Evolutionary conservation across 192 early-diverging fungal species (phyloP), one percentile per base, ranked within the genome.

Genomic region (Coemansia pectinata): DNA sequence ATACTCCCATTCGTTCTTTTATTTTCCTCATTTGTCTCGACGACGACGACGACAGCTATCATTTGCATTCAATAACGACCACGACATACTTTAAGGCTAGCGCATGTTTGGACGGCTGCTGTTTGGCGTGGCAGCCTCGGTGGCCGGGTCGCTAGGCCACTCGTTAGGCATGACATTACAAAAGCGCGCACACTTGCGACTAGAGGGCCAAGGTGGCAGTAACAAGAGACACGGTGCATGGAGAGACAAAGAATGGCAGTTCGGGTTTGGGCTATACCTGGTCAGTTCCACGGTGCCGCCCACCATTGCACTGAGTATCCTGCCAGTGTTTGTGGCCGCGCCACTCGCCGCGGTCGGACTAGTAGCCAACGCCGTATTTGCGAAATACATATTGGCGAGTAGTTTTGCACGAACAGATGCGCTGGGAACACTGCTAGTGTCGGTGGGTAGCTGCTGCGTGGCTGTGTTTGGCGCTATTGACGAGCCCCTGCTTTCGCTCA

Each of bases 281-380:
- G 63, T 87, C 40, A 88, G 90, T 45, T 91, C 90, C 36, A 87
- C 90, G 9, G 88, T 87, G 17, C 90, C 90, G 50, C 89, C 91
- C 0, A 78, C 87, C 7, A 87, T 93, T 38, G 87, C 92, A 0
- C 88, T 93, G 52, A 91, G 90, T 62, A 88, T 91, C 60, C 83
- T 93, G 11, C 92, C 92, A 2, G 90, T 93, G 11, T 88, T 91
- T 65, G 91, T 92, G 50, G 76, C 91, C 15, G 92, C 92, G 11
- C 92, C 92, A 7, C 73, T 93, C 65, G 90, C 90, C 3, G 90
- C 92, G 5, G 87, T 91, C 36, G 88, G 87, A 5, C 72, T 93
- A 53, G 89, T 92, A 15, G 90, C 91, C 65, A 93, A 93, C 76
- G 92, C 90, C 6, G 80, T 91, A 3, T 91, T 91, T 83, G 90